Evolutionary conservation across 306 rosid species (phyloP).

Genomic region (Vicia villosa): DNA sequence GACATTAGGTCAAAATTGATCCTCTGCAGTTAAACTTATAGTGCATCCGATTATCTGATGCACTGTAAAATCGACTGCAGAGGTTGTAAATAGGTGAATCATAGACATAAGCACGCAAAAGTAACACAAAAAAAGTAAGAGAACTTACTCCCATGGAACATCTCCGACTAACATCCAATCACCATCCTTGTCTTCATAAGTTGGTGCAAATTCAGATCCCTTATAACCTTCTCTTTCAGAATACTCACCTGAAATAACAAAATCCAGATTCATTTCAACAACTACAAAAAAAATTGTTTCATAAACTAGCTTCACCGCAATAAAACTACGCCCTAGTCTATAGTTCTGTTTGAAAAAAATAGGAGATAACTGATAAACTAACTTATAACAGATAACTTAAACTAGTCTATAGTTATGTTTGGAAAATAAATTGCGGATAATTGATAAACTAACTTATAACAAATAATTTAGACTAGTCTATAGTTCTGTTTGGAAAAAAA

Average conservation of each 20-base stretch:
- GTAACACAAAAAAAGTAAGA: conserved; percentile 3
- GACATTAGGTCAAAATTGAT: background rate
- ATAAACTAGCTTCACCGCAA: background rate
- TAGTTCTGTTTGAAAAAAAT: too few species aligned
- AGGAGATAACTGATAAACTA: too few species aligned
- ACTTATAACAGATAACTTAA: too few species aligned
- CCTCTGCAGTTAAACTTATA: background rate
- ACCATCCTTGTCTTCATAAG: conserved; percentile 93
- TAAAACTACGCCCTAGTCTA: background rate
- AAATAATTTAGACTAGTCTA: too few species aligned
- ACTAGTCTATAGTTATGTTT: too few species aligned
- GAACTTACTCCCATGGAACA: conserved; percentile 95
- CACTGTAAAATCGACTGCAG: background rate
- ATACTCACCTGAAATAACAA: conserved; percentile 60
- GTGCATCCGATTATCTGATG: background rate
- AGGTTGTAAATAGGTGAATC: background rate
- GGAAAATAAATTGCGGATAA: too few species aligned
- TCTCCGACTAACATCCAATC: conserved; percentile 99
- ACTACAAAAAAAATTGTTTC: background rate
- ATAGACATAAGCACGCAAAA: background rate
- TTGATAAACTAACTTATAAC: too few species aligned
- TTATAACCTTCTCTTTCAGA: conserved; percentile 87
- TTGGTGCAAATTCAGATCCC: conserved; percentile 89
- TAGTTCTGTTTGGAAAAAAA: too few species aligned
- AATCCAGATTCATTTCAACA: conserved; percentile 11